These are phyloP conservation scores for Apium graveolens DNA, from an alignment of 129 eudicot species.

Conservation along the genomic window DNA sequence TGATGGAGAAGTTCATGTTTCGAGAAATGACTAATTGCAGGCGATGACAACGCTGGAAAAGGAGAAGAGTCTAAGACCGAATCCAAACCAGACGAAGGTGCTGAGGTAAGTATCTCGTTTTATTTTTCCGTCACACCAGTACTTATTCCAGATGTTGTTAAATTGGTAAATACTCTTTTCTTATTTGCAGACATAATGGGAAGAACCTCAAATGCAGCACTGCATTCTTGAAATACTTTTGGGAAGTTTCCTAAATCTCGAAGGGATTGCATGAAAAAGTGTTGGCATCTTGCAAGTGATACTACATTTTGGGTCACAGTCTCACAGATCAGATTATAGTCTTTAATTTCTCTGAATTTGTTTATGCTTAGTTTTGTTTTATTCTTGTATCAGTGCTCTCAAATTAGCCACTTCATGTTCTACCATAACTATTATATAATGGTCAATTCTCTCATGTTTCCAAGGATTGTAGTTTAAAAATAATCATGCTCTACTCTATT, in stretches of 20 bases:
- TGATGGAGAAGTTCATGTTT: not conserved
- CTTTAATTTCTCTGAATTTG: not conserved
- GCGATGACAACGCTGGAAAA: constrained; percentile 7
- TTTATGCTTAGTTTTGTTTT: not conserved
- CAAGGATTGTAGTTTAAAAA: not conserved
- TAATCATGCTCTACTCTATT: not conserved
- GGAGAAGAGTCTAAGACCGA: constrained; percentile 8
- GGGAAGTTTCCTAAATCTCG: not conserved
- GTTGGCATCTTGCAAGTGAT: not conserved
- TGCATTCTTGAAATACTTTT: not conserved
- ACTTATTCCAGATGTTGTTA: not conserved
- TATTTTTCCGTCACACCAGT: not conserved
- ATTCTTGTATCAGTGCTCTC: not conserved
- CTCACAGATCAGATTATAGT: not conserved
- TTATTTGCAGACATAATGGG: constrained; percentile 7
- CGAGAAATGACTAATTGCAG: not conserved
- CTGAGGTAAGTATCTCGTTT: not conserved
- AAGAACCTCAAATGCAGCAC: not conserved
- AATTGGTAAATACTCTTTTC: not conserved
- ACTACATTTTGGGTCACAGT: not conserved
- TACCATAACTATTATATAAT: not conserved
- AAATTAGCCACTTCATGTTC: not conserved
- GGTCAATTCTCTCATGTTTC: not conserved
- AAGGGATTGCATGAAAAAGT: constrained; percentile 1
- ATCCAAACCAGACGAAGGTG: not conserved